Evolutionary conservation across 2,329 filamentous ascomycete genomes (phyloP), one percentile per base, ranked within the genome.

Genomic region (Atkinsonella texensis): DNA sequence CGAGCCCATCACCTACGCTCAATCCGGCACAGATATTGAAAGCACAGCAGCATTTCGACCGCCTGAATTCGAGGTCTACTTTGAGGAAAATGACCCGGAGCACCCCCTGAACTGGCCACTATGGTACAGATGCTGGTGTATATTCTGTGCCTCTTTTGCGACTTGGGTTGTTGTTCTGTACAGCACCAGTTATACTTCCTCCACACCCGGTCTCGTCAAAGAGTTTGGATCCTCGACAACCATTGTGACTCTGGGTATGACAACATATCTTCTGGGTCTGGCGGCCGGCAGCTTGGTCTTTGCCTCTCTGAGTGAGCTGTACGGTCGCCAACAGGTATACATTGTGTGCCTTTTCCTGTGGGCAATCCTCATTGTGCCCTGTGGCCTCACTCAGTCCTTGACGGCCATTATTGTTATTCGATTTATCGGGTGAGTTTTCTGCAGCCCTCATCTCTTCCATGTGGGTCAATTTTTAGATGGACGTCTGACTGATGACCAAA

Each of bases 161-260:
- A 71, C 70, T 1, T 75, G 73, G 73, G 65, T 72, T 18, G 64
- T 74, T n/a, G 83, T 89, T 15, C 63, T 89, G 45, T 88, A 89
- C 62, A 88, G 83, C 46, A 93, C 88, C 0, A 83, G 80, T 49
- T 94, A 93, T 63, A 89, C 87, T 1, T 79, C 83, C 0, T 83
- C 82, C 2, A 79, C 86, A 35, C 76, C 79, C 0, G 83, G 85
- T 0, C 79, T 94, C 65, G 79, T 81, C 60, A 64, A 73, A 13
- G 83, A 87, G 49, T 91, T 89, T 58, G 68, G 74, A 39, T 72
- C 80, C 17, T 62, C 70, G 13, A 73, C 79, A 35, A 81, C 79
- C 0, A 65, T 84, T n/a, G 76, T 83, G 0, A 86, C 87, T 0
- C 70, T 93, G 2, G 88, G 88, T 5, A 72, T 94, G 44, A 93